Evolutionary conservation across 345 rosid species (phyloP).

Genomic region (Gossypium australe): DNA sequence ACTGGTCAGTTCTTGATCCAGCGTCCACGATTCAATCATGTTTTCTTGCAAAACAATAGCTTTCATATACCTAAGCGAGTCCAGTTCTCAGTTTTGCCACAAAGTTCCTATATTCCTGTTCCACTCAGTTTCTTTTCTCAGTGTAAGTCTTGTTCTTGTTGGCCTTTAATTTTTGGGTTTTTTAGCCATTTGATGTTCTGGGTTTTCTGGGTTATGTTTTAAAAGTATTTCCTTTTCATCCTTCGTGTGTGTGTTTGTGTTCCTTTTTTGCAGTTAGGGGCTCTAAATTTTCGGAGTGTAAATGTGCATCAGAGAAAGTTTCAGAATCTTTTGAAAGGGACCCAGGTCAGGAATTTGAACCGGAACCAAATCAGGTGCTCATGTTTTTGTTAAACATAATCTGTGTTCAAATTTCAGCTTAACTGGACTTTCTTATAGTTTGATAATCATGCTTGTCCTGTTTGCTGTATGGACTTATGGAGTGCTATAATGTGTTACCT

Average conservation of each 20-base stretch:
- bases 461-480: not conserved
- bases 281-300: constrained; percentile 34
- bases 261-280: constrained; percentile 18
- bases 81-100: constrained; percentile 16
- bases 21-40: constrained; percentile 5
- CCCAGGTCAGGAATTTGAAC: constrained; percentile 32
- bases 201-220: not conserved
- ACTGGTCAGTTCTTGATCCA: not conserved
- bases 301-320: constrained; percentile 34
- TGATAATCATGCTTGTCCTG: not conserved
- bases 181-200: not conserved
- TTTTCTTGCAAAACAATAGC: not conserved
- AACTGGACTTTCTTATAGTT: not conserved
- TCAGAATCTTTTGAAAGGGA: constrained; percentile 31
- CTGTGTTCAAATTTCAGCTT: not conserved
- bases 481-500: not conserved
- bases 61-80: not conserved
- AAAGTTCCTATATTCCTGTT: constrained; percentile 17
- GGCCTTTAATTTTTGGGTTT: not conserved
- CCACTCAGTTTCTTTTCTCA: constrained; percentile 20
- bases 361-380: constrained; percentile 9
- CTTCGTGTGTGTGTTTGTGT: not conserved
- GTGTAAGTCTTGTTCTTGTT: constrained; percentile 26
- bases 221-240: not conserved
- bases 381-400: not conserved